Evolutionary conservation across 2,329 filamentous ascomycete genomes (phyloP), one percentile per base, ranked within the genome.

Genomic region (Neonectria sp.): DNA sequence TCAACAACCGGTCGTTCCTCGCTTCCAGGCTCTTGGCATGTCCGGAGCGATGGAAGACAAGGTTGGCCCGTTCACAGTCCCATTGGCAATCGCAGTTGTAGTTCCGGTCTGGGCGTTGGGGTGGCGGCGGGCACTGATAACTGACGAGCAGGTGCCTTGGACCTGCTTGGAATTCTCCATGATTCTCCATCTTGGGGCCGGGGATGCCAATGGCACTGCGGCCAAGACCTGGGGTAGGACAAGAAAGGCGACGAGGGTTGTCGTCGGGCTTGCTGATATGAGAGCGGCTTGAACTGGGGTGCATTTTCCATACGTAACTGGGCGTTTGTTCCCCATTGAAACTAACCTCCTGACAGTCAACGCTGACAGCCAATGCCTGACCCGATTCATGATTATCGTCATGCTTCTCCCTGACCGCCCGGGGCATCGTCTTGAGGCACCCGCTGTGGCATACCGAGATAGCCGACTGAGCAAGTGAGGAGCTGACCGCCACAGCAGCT

Each of bases 211-310:
- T 67, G 60, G 60, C 63, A 65, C 63, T 65, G 63, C 57, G 68
- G 71, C 63, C 71, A 73, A 75, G 62, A 72, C 61, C 66, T 68
- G 69, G 69, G 70, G 72, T 73, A 70, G 58, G 64, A 60, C 67
- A 67, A 61, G 65, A 53, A 49, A 51, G 57, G 35, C 52, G 43
- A 57, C n/a, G 46, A 35, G 46, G 60, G 60, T 46, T 49, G 46
- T 27, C 35, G 49, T 55, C 49, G 55, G 61, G 55, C 35, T 58
- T 63, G 21, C 43, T 55, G 43, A 46, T 33, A 58, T 52, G 35
- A 60, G 31, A 31, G 24, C 33, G 24, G 57, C 55, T 53, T 33
- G 35, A 49, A 13, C 33, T 46, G 35, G 58, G 46, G 17, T 46
- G 33, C 43, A 46, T 57, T 52, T 57, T 37, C 43, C 33, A 37